Percentiles rank a stretch among this genome's conserved stretches.
phyloP scores from a whole-genome alignment of 345 rosid species.

The Populus simonii region DNA sequence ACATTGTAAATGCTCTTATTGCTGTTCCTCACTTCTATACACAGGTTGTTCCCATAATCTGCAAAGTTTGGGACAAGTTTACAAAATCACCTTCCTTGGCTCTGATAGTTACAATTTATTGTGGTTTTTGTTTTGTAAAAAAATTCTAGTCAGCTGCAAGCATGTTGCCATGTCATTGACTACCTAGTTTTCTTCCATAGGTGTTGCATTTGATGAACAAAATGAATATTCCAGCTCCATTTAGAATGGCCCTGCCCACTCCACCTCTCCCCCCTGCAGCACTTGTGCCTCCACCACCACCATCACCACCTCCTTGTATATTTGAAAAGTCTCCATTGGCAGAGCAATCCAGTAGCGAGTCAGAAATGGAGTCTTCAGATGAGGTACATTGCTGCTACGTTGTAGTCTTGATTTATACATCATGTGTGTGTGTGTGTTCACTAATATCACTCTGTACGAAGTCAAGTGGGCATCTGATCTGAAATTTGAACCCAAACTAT shows the following conservation, averaged over 20 bases:
- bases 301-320: constrained; percentile 40
- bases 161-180: not conserved
- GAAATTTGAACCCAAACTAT: not conserved
- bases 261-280: constrained; percentile 63
- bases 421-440: not conserved
- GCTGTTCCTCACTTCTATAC: constrained; percentile 95
- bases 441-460: not conserved
- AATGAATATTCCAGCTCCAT: constrained; percentile 98
- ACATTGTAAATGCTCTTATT: constrained; percentile 91
- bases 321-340: constrained; percentile 36
- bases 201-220: constrained; percentile 98
- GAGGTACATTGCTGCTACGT: constrained; percentile 42
- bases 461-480: not conserved
- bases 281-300: constrained; percentile 39
- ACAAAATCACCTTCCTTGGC: not conserved
- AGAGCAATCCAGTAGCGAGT: constrained; percentile 71
- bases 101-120: not conserved
- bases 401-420: not conserved
- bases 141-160: not conserved
- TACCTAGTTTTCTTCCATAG: constrained; percentile 30
- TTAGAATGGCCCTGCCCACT: constrained; percentile 87
- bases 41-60: constrained; percentile 51
- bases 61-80: constrained; percentile 6
- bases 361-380: constrained; percentile 87
- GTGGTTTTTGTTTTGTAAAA: not conserved